Percentiles rank a stretch among this genome's conserved stretches.
These are phyloP conservation scores for Colletotrichum paranaense DNA, from an alignment of 2,329 filamentous ascomycete species.

Conservation along the genomic window DNA sequence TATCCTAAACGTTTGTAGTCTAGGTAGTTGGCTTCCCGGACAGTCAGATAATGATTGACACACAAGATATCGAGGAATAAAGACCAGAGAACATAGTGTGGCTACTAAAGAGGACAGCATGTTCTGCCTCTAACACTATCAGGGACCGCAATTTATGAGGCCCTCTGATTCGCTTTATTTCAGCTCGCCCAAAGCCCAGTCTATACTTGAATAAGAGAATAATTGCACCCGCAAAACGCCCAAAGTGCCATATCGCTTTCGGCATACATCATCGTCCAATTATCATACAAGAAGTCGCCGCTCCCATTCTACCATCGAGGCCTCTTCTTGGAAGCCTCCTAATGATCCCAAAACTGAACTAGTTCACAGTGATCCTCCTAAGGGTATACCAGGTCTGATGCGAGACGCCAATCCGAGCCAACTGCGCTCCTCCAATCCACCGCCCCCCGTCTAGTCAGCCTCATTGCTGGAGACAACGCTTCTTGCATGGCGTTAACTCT, in stretches of 20 bases:
- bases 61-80: background rate
- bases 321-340: constrained; percentile 6
- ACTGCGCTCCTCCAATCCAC: background rate
- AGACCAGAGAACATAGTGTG: background rate
- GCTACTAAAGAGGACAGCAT: constrained; percentile 17
- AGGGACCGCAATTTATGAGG: background rate
- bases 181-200: constrained; percentile 21
- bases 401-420: background rate
- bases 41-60: background rate
- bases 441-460: background rate
- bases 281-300: constrained; percentile 36
- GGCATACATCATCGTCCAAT: constrained; percentile 33
- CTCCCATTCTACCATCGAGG: constrained; percentile 8
- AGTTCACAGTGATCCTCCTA: constrained; percentile 1
- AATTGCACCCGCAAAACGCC: constrained; percentile 34
- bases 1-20: background rate
- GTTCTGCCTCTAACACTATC: constrained; percentile 19
- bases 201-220: constrained; percentile 30
- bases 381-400: constrained; percentile 5
- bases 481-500: background rate
- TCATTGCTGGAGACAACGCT: constrained; percentile 8
- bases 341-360: background rate
- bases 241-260: constrained; percentile 28
- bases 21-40: background rate
- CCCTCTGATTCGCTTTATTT: background rate